Base-by-base conservation (phyloP, 345 rosid genomes). In the Lumnitzera littorea region DNA sequence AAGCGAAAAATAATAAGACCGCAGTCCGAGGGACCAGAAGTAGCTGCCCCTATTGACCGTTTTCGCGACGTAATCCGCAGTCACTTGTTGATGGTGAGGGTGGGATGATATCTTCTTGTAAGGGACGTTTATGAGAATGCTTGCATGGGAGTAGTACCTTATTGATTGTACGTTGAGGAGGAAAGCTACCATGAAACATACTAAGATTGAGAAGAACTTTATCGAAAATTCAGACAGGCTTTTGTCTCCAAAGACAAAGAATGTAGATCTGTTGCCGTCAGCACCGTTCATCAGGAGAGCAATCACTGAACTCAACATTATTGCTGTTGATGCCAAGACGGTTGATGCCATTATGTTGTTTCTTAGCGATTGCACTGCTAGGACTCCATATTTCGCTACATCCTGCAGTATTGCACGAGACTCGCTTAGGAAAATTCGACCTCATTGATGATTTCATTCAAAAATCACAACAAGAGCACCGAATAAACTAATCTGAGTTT, bases 341-440 rank as follows among this genome's bases (percentile, higher is more conserved):
- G 96, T 91, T 29, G 98, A 91, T 12, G 98, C 96, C 98, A 91
- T 91, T 70, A 88, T 88, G 82, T 91, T 91, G 78, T 88, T 91
- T 31, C 96, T 67, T 49, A 91, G 72, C 14, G 96, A 88, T 67
- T 91, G 98, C 55, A 91, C 98, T 15, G 96, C 88, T n/a, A 91
- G 77, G 68, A 91, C 87, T 16, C 96, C 98, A 57, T 78, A 88
- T 64, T 82, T 91, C 4, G 90, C 70, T 24, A 64, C 61, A 15
- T 88, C 96, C 94, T 91, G 69, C 56, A 36, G 1, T 36, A 36
- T 36, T 36, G 43, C 43, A 36, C 11, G 10, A 36, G 7, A 36
- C 7, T 36, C 3, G 11, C 43, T 5, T 5, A 5, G 11, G 10
- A 5, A 36, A 36, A 36, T 36, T 1, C 5, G 7, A 36, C 7